Base-by-base conservation (phyloP, 177 flowering plant genomes). In the Telopea speciosissima region DNA sequence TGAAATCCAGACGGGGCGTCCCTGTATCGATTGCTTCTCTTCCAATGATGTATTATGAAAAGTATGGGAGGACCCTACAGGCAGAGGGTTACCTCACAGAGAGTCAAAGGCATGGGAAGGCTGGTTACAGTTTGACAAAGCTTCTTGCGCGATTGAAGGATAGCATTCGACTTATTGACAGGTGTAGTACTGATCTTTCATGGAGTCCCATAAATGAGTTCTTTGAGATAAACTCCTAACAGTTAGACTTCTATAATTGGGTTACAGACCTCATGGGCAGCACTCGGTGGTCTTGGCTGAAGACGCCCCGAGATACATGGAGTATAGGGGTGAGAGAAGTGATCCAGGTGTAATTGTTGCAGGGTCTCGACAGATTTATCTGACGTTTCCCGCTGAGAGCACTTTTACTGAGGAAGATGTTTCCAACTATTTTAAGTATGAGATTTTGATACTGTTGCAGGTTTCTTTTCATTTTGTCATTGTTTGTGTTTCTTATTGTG, bases 381-480 rank as follows among this genome's bases (percentile, higher is more conserved):
- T 90, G 21, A 92, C 97, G 22, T 92, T 90, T 68, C 93, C 95
- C 0, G 89, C 95, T 22, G 97, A 92, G 44, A 90, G 95, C 83
- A 83, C 89, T 22, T 92, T 92, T 58, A 70, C 87, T 0, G 95
- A 90, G 74, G 89, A 86, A 62, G 97, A 90, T 70, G 97, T 90
- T 26, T 84, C 90, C 13, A 78, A 85, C 73, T 89, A 92, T 66
- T 92, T 92, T 73, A 82, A 64, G 97, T 88, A 76, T 17, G 13
- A 58, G 3, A 19, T 75, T 9, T 65, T 56, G 22, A 45, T 54
- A 19, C 58, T 19, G 52, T 36, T 69, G 62, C 22, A 69, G 45
- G 28, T 44, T 49, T 49, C 14, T 70, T 70, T 54, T 14, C 12
- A 17, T n/a, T 14, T 19, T 40, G 58, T 44, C 24, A 2, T 6